Conservation (phyloP, 352 stramenopile species). For the Pythium brassicae region DNA sequence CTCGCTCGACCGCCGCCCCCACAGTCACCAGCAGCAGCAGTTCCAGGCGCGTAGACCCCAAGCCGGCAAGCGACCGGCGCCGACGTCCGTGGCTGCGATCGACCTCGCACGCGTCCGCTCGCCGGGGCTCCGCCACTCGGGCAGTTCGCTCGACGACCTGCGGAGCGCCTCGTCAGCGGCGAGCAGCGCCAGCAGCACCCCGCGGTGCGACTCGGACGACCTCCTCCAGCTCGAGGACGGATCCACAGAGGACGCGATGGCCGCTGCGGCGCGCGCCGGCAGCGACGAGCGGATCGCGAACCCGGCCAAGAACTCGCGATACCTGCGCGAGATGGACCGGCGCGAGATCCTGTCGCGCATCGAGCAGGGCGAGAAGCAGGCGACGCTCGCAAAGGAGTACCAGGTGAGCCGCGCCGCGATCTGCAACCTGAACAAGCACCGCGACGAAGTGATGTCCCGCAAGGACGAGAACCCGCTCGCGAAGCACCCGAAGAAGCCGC, state of each 20-base stretch:
- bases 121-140: not conserved
- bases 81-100: not conserved
- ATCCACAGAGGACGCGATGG: not conserved
- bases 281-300: slow-evolving; percentile 6
- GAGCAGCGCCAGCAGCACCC: not conserved
- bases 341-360: slow-evolving; percentile 49
- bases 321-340: slow-evolving; percentile 61
- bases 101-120: not conserved
- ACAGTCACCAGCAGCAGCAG: not conserved
- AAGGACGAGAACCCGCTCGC: slow-evolving; percentile 45
- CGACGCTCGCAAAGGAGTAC: slow-evolving; percentile 59
- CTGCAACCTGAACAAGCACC: slow-evolving; percentile 62
- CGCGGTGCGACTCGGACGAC: not conserved
- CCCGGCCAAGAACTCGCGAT: slow-evolving; percentile 39
- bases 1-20: not conserved
- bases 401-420: slow-evolving; percentile 62
- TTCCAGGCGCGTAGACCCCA: not conserved
- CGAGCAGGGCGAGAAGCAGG: slow-evolving; percentile 53
- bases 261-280: not conserved
- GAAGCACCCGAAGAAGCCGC: slow-evolving; percentile 52
- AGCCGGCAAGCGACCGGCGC: not conserved
- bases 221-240: not conserved
- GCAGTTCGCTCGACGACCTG: not conserved
- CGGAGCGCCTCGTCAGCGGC: not conserved
- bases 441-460: slow-evolving; percentile 38